Base-by-base conservation (phyloP, 2,329 filamentous ascomycete genomes). In the Ascochyta clinopodiicola region DNA sequence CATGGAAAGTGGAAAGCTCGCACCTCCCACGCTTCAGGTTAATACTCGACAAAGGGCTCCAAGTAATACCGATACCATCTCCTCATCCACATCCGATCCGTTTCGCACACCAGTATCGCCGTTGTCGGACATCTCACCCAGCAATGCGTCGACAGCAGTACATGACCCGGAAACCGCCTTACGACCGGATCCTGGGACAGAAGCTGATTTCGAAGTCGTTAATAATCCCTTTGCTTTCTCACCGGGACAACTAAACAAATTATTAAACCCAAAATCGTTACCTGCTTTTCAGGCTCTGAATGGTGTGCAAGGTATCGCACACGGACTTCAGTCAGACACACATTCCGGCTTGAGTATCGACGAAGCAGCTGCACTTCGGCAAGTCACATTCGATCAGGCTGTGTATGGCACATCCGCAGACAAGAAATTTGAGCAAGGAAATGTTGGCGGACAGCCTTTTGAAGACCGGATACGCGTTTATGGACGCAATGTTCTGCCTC, bases 391-490 rank as follows among this genome's bases (percentile, higher is more conserved):
- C 44, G 74, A 82, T 0, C 82, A 84, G 52, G 82, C 81, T 7
- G 78, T 79, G 7, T 76, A 67, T 15, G 61, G 66, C n/a, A 64
- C 70, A n/a, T 59, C 63, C 29, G 60, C 60, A 17, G 59, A 58
- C 2, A 60, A 68, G 27, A 63, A 71, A 27, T 58, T 51, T 13
- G 64, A 63, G 32, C 51, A 51, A 29, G 42, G 61, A 10, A 60
- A 66, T 2, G 60, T 46, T 17, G 56, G 63, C 22, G 67, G 60
- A 12, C 37, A 64, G 21, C 65, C 70, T 6, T 84, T 82, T 51
- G 71, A 77, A 36, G 87, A 89, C 67, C 80, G 87, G n/a, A 79
- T 81, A 51, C 78, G 86, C 29, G 77, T 88, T 4, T 88, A 82
- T 66, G 80, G 82, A 40, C 81, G 82, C 60, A 90, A 90, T 63